These are phyloP conservation scores for Pisolithus microcarpus DNA, from an alignment of 768 basidiomycete genomes.

Conservation along the genomic window DNA sequence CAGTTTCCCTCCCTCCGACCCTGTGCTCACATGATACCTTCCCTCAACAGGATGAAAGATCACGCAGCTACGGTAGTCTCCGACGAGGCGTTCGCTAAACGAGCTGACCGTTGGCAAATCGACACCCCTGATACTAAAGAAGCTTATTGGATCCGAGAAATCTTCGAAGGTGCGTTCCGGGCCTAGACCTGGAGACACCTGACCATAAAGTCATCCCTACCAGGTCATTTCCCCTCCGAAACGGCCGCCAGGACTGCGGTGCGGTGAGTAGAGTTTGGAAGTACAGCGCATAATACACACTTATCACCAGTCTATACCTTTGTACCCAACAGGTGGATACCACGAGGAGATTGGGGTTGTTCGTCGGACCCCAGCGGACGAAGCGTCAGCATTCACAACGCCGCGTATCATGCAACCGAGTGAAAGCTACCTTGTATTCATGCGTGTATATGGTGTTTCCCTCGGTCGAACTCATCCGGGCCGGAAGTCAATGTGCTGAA, in stretches of 20 bases:
- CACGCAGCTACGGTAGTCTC: slow-evolving; percentile 69
- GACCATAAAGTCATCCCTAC: not conserved
- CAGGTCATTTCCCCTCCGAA: slow-evolving; percentile 77
- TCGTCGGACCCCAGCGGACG: slow-evolving; percentile 90
- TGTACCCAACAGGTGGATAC: slow-evolving; percentile 65
- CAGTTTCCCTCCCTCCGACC: not conserved
- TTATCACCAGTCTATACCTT: slow-evolving; percentile 5
- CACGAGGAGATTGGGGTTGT: slow-evolving; percentile 95
- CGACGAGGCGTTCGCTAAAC: slow-evolving; percentile 72
- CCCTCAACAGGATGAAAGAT: slow-evolving; percentile 69
- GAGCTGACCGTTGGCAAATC: slow-evolving; percentile 65
- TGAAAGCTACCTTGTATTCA: not conserved
- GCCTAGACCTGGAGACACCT: not conserved
- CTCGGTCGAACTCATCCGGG: slow-evolving; percentile 18
- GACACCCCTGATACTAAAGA: slow-evolving; percentile 95
- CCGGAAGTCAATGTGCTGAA: slow-evolving; percentile 16
- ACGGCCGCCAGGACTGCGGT: slow-evolving; percentile 89
- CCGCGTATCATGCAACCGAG: slow-evolving; percentile 55
- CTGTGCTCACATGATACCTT: not conserved
- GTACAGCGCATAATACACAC: slow-evolving; percentile 5
- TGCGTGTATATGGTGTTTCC: slow-evolving; percentile 10
- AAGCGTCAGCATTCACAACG: slow-evolving; percentile 91
- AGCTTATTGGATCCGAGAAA: slow-evolving; percentile 86
- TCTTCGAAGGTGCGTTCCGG: slow-evolving; percentile 65
- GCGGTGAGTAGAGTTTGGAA: slow-evolving; percentile 43